phyloP scores from a whole-genome alignment of 306 rosid species.

The Corylus avellana region DNA sequence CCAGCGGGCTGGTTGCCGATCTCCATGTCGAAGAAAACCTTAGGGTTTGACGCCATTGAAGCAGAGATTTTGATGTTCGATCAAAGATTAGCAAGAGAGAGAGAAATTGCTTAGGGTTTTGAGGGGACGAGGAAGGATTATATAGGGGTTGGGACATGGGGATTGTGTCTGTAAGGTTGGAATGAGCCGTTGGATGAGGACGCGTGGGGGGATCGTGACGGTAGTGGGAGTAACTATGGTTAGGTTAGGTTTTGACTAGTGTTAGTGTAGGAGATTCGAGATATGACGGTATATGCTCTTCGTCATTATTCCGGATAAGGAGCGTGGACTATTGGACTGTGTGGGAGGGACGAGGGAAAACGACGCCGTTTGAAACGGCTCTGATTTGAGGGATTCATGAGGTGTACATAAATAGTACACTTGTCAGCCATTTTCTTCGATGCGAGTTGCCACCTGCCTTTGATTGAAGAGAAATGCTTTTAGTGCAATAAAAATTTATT shows the following conservation, averaged over 20 bases:
- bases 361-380: conserved; percentile 41
- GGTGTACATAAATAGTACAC: neutral
- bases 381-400: too few species aligned
- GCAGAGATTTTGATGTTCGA: neutral
- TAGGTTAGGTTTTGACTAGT: conserved; percentile 40
- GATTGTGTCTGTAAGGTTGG: neutral
- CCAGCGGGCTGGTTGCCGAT: conserved; percentile 65
- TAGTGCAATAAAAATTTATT: too few species aligned
- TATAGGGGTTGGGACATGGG: conserved; percentile 32
- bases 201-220: conserved; percentile 39
- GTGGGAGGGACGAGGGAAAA: neutral
- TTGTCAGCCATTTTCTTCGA: neutral
- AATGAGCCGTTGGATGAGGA: conserved; percentile 42
- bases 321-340: conserved; percentile 2
- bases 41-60: conserved; percentile 63
- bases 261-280: conserved; percentile 47
- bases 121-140: neutral
- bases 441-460: neutral
- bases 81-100: neutral
- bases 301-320: conserved; percentile 14
- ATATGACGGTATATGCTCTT: conserved; percentile 34
- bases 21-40: conserved; percentile 75
- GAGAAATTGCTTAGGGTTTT: conserved; percentile 1
- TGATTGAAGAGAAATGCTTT: too few species aligned
- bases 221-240: conserved; percentile 36